Evolutionary conservation across 495 filamentous ascomycete species (phyloP).

Genomic region (Neurospora intermedia): DNA sequence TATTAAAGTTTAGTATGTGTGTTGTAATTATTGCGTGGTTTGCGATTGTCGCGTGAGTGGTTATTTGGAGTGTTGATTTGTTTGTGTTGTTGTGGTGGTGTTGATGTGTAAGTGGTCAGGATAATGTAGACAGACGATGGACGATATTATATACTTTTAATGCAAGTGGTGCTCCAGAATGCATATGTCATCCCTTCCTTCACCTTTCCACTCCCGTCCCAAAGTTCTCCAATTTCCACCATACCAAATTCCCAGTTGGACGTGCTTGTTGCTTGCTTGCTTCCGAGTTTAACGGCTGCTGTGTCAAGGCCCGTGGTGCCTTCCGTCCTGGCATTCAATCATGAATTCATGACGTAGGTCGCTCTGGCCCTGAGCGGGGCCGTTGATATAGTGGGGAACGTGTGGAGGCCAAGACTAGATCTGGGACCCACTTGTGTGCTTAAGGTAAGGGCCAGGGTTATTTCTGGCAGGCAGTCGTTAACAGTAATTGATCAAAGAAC

Average conservation of each 20-base stretch:
- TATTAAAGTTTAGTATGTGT: conserved; percentile 3
- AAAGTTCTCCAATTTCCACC: not conserved
- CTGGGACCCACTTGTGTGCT: not conserved
- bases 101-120: not conserved
- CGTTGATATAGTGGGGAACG: not conserved
- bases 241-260: not conserved
- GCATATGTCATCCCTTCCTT: not conserved
- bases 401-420: not conserved
- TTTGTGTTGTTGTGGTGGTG: not conserved
- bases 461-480: not conserved
- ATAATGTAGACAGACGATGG: not conserved
- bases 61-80: not conserved
- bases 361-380: not conserved
- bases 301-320: not conserved
- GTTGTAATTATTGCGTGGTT: not conserved
- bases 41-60: conserved; percentile 2
- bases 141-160: not conserved
- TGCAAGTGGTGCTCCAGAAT: not conserved
- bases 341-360: not conserved
- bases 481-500: not conserved
- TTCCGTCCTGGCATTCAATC: not conserved
- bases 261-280: not conserved
- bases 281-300: not conserved
- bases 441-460: not conserved
- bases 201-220: not conserved